Conservation (phyloP, 2,329 filamentous ascomycete genomes). For the Penicillium sumatraense region DNA sequence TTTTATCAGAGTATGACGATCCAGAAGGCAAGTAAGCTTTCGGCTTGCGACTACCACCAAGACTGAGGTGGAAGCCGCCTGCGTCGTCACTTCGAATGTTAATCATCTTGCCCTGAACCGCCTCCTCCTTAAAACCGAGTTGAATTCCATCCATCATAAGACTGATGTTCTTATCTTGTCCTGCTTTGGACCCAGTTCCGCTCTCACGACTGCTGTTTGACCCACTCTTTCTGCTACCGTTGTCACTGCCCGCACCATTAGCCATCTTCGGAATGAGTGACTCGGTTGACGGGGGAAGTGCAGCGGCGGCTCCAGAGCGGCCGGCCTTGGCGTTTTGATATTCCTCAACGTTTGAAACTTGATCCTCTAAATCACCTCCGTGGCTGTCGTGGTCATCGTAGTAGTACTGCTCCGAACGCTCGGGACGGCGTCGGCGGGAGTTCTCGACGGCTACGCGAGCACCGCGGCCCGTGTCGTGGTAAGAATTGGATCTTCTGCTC, state of each 20-base stretch:
- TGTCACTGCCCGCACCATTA: slow-evolving; percentile 41
- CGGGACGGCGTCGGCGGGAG: slow-evolving; percentile 37
- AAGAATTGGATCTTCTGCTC: slow-evolving; percentile 33
- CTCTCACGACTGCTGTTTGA: slow-evolving; percentile 48
- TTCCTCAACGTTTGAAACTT: slow-evolving; percentile 42
- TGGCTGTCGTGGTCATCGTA: slow-evolving; percentile 22
- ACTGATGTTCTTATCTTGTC: slow-evolving; percentile 41
- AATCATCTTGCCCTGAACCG: slow-evolving; percentile 44
- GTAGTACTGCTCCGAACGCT: slow-evolving; percentile 31
- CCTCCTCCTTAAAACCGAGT: slow-evolving; percentile 43
- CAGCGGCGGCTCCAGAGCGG: slow-evolving; percentile 19
- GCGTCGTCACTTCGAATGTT: slow-evolving; percentile 44
- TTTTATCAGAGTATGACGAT: slow-evolving; percentile 38
- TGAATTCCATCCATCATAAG: slow-evolving; percentile 47
- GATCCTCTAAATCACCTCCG: slow-evolving; percentile 39
- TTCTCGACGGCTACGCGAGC: slow-evolving; percentile 40
- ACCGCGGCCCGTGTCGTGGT: slow-evolving; percentile 38
- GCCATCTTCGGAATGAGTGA: slow-evolving; percentile 38
- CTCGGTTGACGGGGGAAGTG: slow-evolving; percentile 40
- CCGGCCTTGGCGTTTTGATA: slow-evolving; percentile 44
- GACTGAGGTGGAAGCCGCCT: slow-evolving; percentile 44
- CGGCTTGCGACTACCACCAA: slow-evolving; percentile 38
- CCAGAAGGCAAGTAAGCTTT: slow-evolving; percentile 42
- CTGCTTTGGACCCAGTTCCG: slow-evolving; percentile 36
- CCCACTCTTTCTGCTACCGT: slow-evolving; percentile 46